Evolutionary conservation across 805 yeast species (phyloP).

Genomic region (Saccharomycopsis vini): DNA sequence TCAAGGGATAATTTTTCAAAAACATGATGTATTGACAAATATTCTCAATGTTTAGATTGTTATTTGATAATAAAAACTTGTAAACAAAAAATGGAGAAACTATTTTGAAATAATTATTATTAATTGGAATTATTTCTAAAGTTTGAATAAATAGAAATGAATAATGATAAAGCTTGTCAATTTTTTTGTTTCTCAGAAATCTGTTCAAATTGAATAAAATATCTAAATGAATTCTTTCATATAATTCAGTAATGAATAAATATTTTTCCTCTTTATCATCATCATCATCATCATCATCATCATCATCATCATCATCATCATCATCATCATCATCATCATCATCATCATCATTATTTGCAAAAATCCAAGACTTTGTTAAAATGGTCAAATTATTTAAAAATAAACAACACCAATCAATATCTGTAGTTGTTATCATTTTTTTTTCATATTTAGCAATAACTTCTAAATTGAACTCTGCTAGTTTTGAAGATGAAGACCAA

Average conservation of each 20-base stretch:
- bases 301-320: too few species aligned
- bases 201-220: background rate
- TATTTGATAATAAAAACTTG: background rate
- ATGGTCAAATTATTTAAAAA: background rate
- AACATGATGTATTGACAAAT: background rate
- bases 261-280: background rate
- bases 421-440: background rate
- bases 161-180: background rate
- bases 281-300: too few species aligned
- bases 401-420: background rate
- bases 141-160: background rate
- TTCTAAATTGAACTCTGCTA: background rate
- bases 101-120: background rate
- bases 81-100: background rate
- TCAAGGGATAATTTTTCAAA: slow-evolving; percentile 7
- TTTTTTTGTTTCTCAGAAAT: background rate
- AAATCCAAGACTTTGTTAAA: background rate
- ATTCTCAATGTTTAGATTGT: background rate
- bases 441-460: background rate
- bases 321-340: background rate
- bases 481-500: background rate
- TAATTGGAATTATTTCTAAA: background rate
- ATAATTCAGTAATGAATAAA: background rate
- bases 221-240: background rate
- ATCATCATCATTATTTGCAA: background rate